Evolutionary conservation across 257 asterid genomes (phyloP), one percentile per base, ranked within the genome.

Genomic region (Salvia splendens): DNA sequence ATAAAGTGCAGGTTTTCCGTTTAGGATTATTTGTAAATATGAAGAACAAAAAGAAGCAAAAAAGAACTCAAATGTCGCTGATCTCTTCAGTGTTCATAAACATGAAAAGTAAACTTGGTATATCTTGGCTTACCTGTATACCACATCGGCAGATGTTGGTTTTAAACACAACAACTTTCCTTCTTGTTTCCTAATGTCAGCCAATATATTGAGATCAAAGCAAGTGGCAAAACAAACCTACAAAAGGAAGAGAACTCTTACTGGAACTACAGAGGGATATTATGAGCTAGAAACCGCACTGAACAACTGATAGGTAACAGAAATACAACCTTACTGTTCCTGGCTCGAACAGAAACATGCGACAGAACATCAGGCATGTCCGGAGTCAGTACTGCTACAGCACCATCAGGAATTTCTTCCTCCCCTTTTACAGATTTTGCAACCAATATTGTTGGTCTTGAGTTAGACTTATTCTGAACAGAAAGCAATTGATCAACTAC

Each of bases 361-460:
- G 99, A 94, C 28, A 94, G 86, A 72, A 94, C 99, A 82, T 94
- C 99, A 68, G 99, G 99, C 99, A 94, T 94, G 81, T 94, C 99
- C 30, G 96, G 96, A 40, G 99, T 94, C 73, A 94, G 75, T 73
- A 94, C 96, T 28, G 98, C 99, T 54, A 89, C 96, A 56, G 79
- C 80, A 74, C 99, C 99, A 76, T 91, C 96, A 45, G 99, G 99
- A 76, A 94, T 94, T 86, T 94, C 99, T 74, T 94, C 99, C 80
- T 94, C 97, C 30, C 99, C 99, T 66, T 73, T 94, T 43, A 94
- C 99, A 80, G 91, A 82, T 81, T 85, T 94, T 59, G 96, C 96
- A 50, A 94, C 89, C 83, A 94, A 84, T 74, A 94, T 84, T 50
- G 99, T 94, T 68, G 89, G 95, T 74, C 81, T 89, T 20, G 86